Percentiles rank a stretch among this genome's conserved stretches.
Conservation (phyloP, 2,329 filamentous ascomycete genomes). For the Fusarium paranaense region DNA sequence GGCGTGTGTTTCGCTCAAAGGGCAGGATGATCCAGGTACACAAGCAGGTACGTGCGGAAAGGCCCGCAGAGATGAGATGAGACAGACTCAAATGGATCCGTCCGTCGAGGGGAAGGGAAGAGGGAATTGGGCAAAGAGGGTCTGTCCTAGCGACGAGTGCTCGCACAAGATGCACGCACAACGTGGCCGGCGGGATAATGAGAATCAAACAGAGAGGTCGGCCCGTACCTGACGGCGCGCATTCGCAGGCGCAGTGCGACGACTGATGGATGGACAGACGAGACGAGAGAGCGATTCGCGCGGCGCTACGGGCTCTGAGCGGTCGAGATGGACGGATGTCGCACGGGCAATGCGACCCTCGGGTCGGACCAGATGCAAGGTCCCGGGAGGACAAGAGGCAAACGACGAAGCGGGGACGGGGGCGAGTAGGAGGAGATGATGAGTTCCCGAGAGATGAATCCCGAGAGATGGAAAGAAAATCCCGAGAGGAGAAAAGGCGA, state of each 20-base stretch:
- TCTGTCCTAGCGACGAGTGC: background rate
- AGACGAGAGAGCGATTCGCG: slow-evolving; percentile 5
- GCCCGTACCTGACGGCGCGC: slow-evolving; percentile 35
- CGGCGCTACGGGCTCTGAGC: background rate
- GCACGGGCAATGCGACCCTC: slow-evolving; percentile 16
- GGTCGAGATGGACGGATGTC: slow-evolving; percentile 1
- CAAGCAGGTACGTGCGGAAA: slow-evolving; percentile 35
- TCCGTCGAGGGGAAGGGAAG: background rate
- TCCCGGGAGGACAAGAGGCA: slow-evolving; percentile 26
- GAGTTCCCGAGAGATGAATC: background rate
- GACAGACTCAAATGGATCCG: background rate
- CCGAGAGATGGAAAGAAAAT: background rate
- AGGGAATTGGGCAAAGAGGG: slow-evolving; percentile 1
- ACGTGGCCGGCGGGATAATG: slow-evolving; percentile 5
- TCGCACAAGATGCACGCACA: background rate
- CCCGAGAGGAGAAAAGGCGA: background rate
- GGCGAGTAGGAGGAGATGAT: background rate
- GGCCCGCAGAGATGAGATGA: slow-evolving; percentile 22
- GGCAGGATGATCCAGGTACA: slow-evolving; percentile 42
- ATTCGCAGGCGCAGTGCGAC: slow-evolving; percentile 32
- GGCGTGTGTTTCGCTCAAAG: slow-evolving; percentile 39
- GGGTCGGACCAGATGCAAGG: slow-evolving; percentile 27
- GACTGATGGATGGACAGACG: background rate
- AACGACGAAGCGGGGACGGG: slow-evolving; percentile 17
- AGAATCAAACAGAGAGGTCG: slow-evolving; percentile 11